A percentile compares a stretch with the other conserved stretches of the same genome.
Evolutionary conservation across 805 yeast genomes (phyloP).

Genomic region (Tetrapisispora pingtungensis): DNA sequence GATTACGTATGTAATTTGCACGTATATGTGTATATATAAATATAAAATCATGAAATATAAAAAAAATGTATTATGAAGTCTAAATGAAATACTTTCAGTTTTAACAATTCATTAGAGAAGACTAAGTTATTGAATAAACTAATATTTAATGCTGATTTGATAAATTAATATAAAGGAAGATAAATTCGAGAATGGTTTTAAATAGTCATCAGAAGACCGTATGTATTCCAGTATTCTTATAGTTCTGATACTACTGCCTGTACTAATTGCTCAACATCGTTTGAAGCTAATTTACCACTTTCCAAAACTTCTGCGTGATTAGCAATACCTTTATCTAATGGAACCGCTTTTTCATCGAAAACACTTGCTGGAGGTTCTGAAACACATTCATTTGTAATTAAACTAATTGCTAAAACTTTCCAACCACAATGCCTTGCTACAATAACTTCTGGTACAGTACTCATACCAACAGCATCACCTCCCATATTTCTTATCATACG

Average conservation of each 20-base stretch:
- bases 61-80: too few relatives aligned
- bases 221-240: slow-evolving; percentile 5
- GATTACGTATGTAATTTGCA: too few relatives aligned
- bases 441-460: slow-evolving; percentile 92
- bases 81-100: too few relatives aligned
- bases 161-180: neutral
- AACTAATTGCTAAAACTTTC: slow-evolving; percentile 70
- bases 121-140: neutral
- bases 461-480: slow-evolving; percentile 95
- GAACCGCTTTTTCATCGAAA: slow-evolving; percentile 40
- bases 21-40: too few relatives aligned
- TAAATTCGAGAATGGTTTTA: too few relatives aligned
- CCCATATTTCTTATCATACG: slow-evolving; percentile 61
- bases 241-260: slow-evolving; percentile 45
- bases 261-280: slow-evolving; percentile 65
- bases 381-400: slow-evolving; percentile 79
- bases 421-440: slow-evolving; percentile 85
- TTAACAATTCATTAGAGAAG: too few relatives aligned
- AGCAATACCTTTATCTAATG: slow-evolving; percentile 67
- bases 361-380: slow-evolving; percentile 60
- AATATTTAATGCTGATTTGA: neutral
- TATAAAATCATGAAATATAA: too few relatives aligned
- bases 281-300: slow-evolving; percentile 68
- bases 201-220: too few relatives aligned
- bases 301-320: slow-evolving; percentile 87